Percentiles rank a stretch among this genome's conserved stretches.
Conservation (phyloP, 495 filamentous ascomycete genomes). For the Hypomontagnella monticulosa region DNA sequence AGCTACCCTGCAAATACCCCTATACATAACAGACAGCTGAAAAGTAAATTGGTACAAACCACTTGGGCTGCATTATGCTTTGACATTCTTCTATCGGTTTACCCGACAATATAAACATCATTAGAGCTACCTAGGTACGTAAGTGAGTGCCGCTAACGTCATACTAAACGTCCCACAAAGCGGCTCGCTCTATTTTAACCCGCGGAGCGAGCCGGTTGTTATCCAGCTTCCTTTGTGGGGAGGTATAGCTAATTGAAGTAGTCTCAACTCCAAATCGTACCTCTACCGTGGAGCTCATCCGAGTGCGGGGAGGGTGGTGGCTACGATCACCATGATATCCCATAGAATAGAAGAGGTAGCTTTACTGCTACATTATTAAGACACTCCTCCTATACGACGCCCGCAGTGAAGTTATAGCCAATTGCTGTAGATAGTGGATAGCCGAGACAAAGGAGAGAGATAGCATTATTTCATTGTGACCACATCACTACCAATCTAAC, state of each 20-base stretch:
- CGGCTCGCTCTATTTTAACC: slow-evolving; percentile 36
- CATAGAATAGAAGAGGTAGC: not conserved
- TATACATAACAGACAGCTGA: too few species aligned
- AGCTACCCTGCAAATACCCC: too few species aligned
- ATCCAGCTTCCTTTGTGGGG: slow-evolving; percentile 10
- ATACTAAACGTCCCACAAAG: not conserved
- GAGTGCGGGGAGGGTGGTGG: slow-evolving; percentile 18
- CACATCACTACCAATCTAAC: not conserved
- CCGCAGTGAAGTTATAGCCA: too few species aligned
- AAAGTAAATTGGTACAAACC: too few species aligned
- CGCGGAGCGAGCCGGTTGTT: slow-evolving; percentile 21
- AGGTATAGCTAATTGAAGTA: not conserved
- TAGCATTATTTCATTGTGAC: not conserved
- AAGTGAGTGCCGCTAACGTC: too few species aligned
- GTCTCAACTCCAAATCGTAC: slow-evolving; percentile 2
- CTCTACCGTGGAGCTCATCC: slow-evolving; percentile 14
- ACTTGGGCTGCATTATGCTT: too few species aligned
- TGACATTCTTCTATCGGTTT: too few species aligned
- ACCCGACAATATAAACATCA: too few species aligned
- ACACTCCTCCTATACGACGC: not conserved
- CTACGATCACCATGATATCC: not conserved
- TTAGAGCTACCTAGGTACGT: too few species aligned
- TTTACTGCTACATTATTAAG: not conserved
- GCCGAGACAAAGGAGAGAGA: slow-evolving; percentile 7
- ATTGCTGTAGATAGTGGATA: not conserved